Percentiles rank a stretch among this genome's conserved stretches.
Conservation (phyloP, 164 flowering plant genomes). For the Stephania yunnanensis region DNA sequence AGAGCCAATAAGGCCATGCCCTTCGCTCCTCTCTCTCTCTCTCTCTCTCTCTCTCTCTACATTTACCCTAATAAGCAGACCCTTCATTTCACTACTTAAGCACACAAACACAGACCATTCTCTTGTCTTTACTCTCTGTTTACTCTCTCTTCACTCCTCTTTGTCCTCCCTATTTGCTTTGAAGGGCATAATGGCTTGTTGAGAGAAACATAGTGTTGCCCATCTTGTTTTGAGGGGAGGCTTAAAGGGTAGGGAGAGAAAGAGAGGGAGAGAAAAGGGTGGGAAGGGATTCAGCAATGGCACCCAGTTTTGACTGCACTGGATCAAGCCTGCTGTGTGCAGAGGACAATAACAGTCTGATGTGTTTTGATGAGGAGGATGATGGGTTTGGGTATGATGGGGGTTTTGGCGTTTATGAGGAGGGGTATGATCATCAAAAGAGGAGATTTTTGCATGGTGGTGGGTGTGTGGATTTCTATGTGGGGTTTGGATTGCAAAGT, state of each 20-base stretch:
- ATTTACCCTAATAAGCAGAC: no score
- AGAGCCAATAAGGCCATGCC: neutral
- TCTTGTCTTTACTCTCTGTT: neutral
- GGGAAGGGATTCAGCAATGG: conserved; percentile 30
- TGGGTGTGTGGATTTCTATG: conserved; percentile 14
- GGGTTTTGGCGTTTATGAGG: conserved; percentile 9
- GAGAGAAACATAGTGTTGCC: conserved; percentile 3
- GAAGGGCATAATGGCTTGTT: conserved; percentile 6
- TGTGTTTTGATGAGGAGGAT: conserved; percentile 35
- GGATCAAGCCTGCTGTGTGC: conserved; percentile 55
- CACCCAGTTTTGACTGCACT: conserved; percentile 60
- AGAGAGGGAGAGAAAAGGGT: neutral
- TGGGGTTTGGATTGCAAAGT: conserved; percentile 37
- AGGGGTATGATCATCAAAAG: conserved; percentile 21
- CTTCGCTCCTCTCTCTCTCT: conserved; percentile 1
- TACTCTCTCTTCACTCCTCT: neutral
- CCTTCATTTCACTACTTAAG: no score
- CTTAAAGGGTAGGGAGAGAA: neutral
- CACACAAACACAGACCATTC: neutral
- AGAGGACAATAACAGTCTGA: conserved; percentile 54
- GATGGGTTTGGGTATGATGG: conserved; percentile 17
- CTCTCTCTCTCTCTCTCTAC: conserved; percentile 1
- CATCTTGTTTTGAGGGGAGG: neutral
- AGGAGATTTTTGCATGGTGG: conserved; percentile 26
- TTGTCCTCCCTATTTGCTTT: neutral